Base-by-base conservation (phyloP, 2,329 filamentous ascomycete species). In the Epichloe hybrida region DNA sequence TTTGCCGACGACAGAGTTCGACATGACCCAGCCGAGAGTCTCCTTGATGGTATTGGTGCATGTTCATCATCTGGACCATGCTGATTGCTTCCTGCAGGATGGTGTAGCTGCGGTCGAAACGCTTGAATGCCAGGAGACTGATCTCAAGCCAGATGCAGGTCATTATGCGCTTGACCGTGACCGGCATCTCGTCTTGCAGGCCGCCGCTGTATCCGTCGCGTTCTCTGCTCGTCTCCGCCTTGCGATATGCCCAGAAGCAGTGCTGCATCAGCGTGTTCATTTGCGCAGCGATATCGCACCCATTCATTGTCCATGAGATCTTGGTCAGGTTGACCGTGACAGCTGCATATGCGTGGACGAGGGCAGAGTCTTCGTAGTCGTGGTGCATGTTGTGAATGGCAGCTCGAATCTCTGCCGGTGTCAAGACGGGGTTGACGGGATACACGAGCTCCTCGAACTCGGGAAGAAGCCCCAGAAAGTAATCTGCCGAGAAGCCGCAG, bases 111-210 rank as follows among this genome's bases (percentile, higher is more conserved):
- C 71, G 66, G 49, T 76, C 72, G 51, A 66, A 66, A 31, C 70
- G 67, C 44, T 69, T 67, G 23, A 75, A 65, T 5, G 67, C 68
- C 67, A 76, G 72, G 48, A 74, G 64, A 58, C 68, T 72, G 51
- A 75, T 75, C 54, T 77, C 71, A 40, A 76, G 68, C 55, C 74
- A 77, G 46, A 76, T 62, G 27, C 67, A 71, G 27, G 71, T 72
- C 67, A 76, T 72, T 23, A 73, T 69, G 47, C 69, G 65, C 49
- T 70, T 66, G 23, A 74, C 65, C 0, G 68, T 69, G 4, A 69
- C 63, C 2, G 64, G 65, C 12, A 68, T 61, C 6, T 67, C 64
- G 21, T 66, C 64, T 6, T 64, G 62, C 27, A 68, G 64, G 12
- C 63, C 56, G 41, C 63, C 62, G 58, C 56, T 13, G 35, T 31